A percentile compares a stretch with the other conserved stretches of the same genome.
These are phyloP conservation scores for Xylariaceae sp. DNA, from an alignment of 2,329 filamentous ascomycete species.

Conservation along the genomic window DNA sequence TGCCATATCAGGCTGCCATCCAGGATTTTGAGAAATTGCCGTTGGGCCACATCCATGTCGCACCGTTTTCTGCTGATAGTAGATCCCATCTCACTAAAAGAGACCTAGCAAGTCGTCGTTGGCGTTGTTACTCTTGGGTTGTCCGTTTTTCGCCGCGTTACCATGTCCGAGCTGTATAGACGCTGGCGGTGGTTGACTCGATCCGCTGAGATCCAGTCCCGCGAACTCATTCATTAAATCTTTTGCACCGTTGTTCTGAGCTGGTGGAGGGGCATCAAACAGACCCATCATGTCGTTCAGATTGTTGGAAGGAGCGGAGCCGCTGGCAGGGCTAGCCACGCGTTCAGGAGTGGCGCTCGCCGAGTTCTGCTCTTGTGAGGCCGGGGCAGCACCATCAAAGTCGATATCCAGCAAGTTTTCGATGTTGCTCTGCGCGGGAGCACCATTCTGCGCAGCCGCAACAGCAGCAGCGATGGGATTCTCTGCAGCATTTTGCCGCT, in stretches of 20 bases:
- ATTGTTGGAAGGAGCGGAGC: slow-evolving; percentile 39
- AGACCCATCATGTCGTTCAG: slow-evolving; percentile 67
- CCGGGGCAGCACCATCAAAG: slow-evolving; percentile 89
- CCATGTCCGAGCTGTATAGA: slow-evolving; percentile 53
- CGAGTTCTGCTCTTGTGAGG: slow-evolving; percentile 66
- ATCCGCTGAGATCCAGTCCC: slow-evolving; percentile 69
- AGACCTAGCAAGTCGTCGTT: slow-evolving; percentile 62
- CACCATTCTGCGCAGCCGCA: slow-evolving; percentile 61
- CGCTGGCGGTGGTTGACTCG: slow-evolving; percentile 63
- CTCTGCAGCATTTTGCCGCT: slow-evolving; percentile 85
- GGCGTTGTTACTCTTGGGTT: slow-evolving; percentile 50
- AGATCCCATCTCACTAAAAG: slow-evolving; percentile 40
- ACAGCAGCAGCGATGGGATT: slow-evolving; percentile 90
- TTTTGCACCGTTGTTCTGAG: slow-evolving; percentile 48
- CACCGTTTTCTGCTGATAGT: background rate
- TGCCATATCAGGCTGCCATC: too few species aligned
- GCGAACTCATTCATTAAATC: slow-evolving; percentile 91
- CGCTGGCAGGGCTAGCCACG: slow-evolving; percentile 59
- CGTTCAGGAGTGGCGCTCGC: slow-evolving; percentile 64
- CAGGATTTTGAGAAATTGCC: too few species aligned
- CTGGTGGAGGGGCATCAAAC: slow-evolving; percentile 64
- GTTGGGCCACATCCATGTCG: too few species aligned
- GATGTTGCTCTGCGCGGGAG: slow-evolving; percentile 67
- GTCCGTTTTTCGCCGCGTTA: slow-evolving; percentile 34
- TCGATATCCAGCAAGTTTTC: slow-evolving; percentile 97